Evolutionary conservation across 495 filamentous ascomycete genomes (phyloP).

Genomic region (Tuber calosporum): DNA sequence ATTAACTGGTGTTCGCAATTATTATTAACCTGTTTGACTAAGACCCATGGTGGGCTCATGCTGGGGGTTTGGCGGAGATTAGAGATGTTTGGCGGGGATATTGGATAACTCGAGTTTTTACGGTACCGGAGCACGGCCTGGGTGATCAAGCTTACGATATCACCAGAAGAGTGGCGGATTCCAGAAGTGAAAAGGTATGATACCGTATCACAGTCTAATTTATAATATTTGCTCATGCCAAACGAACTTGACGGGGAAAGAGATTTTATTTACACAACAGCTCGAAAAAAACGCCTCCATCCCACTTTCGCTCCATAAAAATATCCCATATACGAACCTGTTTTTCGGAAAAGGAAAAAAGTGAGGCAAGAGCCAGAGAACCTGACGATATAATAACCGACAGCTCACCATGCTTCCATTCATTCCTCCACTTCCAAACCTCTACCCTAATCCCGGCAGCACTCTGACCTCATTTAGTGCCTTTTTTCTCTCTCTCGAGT

Average conservation of each 20-base stretch:
- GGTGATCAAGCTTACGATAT: not conserved
- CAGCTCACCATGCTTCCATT: slow-evolving; percentile 15
- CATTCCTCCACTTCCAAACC: not conserved
- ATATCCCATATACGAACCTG: not conserved
- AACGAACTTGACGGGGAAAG: not conserved
- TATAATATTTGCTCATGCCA: not conserved
- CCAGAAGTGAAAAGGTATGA: not conserved
- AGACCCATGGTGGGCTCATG: too few relatives aligned
- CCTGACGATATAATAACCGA: not conserved
- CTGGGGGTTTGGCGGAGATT: too few relatives aligned
- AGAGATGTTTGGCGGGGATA: too few relatives aligned
- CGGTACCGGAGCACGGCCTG: not conserved
- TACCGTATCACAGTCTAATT: too few relatives aligned
- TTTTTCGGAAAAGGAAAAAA: not conserved
- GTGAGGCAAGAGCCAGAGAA: not conserved
- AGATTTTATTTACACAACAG: not conserved
- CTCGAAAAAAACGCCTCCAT: not conserved
- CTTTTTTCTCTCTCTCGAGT: not conserved
- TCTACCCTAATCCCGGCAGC: not conserved
- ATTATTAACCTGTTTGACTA: too few relatives aligned
- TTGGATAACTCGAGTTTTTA: too few relatives aligned
- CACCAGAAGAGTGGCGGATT: not conserved
- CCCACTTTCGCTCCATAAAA: not conserved
- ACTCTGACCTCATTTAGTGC: not conserved
- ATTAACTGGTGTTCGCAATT: too few relatives aligned